phyloP scores from a whole-genome alignment of 139 green algal genomes.

The Desmodesmus armatus region DNA sequence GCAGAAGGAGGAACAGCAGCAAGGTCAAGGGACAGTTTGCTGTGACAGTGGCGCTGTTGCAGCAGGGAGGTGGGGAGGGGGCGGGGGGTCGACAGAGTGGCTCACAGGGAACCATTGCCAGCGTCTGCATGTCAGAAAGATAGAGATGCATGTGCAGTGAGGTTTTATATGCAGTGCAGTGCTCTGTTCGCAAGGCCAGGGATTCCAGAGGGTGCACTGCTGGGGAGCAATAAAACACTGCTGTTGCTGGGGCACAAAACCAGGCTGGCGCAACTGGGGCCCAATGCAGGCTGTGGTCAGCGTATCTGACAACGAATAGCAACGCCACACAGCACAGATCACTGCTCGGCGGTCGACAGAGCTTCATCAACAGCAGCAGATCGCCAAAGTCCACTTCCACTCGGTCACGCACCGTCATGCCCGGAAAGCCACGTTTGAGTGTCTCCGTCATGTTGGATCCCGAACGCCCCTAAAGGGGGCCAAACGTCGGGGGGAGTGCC shows the following conservation, averaged over 20 bases:
- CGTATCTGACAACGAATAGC: too few relatives aligned
- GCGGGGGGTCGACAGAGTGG: too few relatives aligned
- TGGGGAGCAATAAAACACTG: background rate
- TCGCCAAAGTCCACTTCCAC: too few relatives aligned
- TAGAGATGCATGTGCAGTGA: background rate
- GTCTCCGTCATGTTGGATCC: slow-evolving; percentile 84
- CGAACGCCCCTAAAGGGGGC: too few relatives aligned
- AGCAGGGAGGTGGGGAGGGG: background rate
- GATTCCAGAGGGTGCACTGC: background rate
- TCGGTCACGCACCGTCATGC: slow-evolving; percentile 80
- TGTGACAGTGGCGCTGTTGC: background rate
- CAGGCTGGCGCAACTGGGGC: too few relatives aligned
- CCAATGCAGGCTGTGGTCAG: too few relatives aligned
- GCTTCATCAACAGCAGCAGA: too few relatives aligned
- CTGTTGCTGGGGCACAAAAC: background rate
- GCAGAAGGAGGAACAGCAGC: background rate
- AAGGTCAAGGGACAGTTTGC: background rate
- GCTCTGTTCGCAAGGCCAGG: background rate
- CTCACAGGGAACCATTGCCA: background rate
- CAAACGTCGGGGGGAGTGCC: too few relatives aligned
- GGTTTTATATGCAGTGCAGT: background rate
- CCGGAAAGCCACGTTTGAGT: slow-evolving; percentile 76
- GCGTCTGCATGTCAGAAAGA: background rate
- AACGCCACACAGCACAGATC: too few relatives aligned
- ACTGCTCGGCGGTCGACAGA: too few relatives aligned